Evolutionary conservation across 768 basidiomycete genomes (phyloP), one percentile per base, ranked within the genome.

Genomic region (Russula earlei): DNA sequence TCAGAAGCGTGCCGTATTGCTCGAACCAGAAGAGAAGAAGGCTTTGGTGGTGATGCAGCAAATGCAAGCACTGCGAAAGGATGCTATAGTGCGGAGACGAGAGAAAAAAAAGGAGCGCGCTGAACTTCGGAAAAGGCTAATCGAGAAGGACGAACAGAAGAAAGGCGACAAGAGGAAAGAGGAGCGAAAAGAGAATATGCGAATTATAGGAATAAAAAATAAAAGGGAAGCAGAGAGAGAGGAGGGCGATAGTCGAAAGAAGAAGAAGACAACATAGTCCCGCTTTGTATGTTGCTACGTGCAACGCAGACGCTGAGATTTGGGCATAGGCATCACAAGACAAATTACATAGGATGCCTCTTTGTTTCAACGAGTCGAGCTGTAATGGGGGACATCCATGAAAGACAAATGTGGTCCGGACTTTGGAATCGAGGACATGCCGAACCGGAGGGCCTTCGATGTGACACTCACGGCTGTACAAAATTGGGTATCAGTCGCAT

Each of bases 11-110:
- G 93, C 95, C 1, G 93, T 98, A 24, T 84, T 99, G 43, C 79
- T 98, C 77, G 89, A 95, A 66, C 89, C 91, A 1, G 92, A 95
- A 67, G 96, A 98, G 75, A 91, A 87, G 76, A 87, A 83, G 67
- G 94, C 96, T 0, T 73, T 97, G 19, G 85, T 89, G 37, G 71
- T 98, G 37, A 67, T 99, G 67, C 95, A 98, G 69, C 94, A 98
- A 75, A 91, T 97, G 60, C 82, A 87, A 46, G 90, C 93, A 6
- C 69, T 99, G 64, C 74, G 91, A 56, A 97, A 93, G 70, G 93
- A 94, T 65, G 89, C 95, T 71, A 77, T 91, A 2, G 73, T 68
- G 41, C 75, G 83, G 65, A 73, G 94, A 66, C 84, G 80, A 64
- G 90, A 85, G 68, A 96, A 93, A 76, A 89, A 98, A 72, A 77